Percentiles rank a stretch among this genome's conserved stretches.
phyloP scores from a whole-genome alignment of 306 rosid genomes.

The Cyamopsis tetragonoloba region DNA sequence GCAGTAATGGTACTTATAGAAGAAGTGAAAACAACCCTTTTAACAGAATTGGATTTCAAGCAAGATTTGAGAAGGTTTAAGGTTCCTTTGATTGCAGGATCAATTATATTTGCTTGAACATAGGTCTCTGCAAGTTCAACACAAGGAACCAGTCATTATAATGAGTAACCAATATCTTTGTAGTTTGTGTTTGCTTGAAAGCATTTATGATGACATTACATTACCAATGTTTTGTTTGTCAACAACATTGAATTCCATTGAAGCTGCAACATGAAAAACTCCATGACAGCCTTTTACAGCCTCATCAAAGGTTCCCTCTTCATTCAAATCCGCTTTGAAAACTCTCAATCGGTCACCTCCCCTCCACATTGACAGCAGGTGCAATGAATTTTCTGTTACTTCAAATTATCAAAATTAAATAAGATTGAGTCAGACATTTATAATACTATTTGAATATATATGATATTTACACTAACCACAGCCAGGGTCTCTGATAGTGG shows the following conservation, averaged over 20 bases:
- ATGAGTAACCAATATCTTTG: background rate
- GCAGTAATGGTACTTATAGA: constrained; percentile 74
- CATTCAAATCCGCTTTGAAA: constrained; percentile 56
- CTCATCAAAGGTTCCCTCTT: constrained; percentile 71
- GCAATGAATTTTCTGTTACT: constrained; percentile 53
- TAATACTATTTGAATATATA: background rate
- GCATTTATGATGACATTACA: background rate
- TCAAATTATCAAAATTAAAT: background rate
- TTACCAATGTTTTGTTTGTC: constrained; percentile 54
- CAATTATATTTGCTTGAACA: constrained; percentile 50
- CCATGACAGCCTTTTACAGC: constrained; percentile 71
- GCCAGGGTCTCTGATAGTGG: constrained; percentile 73
- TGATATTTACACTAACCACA: constrained; percentile 43
- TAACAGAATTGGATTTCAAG: constrained; percentile 63
- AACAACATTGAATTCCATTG: constrained; percentile 52
- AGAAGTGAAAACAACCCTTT: constrained; percentile 78
- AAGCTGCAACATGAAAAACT: constrained; percentile 73
- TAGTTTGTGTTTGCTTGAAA: background rate
- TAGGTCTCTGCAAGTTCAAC: constrained; percentile 43
- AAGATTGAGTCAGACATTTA: background rate
- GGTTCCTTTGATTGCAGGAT: constrained; percentile 63
- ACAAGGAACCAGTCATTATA: background rate
- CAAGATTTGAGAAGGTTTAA: constrained; percentile 63
- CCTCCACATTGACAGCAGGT: constrained; percentile 51
- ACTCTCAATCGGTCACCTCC: constrained; percentile 48